Percentiles rank a stretch among this genome's conserved stretches.
Conservation (phyloP, 371 early-diverging fungal species). For the Chytridiales sp. region DNA sequence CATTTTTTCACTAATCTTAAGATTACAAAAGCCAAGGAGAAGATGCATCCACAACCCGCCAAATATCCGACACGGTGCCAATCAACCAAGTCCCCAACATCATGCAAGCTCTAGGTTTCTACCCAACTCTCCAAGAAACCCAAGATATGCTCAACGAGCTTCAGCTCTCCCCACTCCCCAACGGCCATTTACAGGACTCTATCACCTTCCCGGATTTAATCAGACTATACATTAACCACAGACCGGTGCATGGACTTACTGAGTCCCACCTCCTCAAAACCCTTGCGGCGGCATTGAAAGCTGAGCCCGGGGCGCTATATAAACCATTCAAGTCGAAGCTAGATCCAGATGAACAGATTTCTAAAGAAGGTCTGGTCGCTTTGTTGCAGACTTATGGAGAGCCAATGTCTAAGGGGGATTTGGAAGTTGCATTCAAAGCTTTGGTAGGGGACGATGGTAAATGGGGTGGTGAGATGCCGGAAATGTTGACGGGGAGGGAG, state of each 20-base stretch:
- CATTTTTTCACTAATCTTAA: slow-evolving; percentile 2
- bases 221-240: slow-evolving; percentile 48
- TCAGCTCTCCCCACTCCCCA: slow-evolving; percentile 37
- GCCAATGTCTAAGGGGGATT: slow-evolving; percentile 36
- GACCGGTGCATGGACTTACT: slow-evolving; percentile 36
- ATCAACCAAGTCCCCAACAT: slow-evolving; percentile 43
- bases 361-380: slow-evolving; percentile 34
- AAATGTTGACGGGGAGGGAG: slow-evolving; percentile 32
- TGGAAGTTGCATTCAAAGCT: slow-evolving; percentile 31
- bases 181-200: slow-evolving; percentile 31
- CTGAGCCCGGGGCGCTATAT: slow-evolving; percentile 34
- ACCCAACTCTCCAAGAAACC: slow-evolving; percentile 47
- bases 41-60: slow-evolving; percentile 35
- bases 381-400: slow-evolving; percentile 52
- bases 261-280: slow-evolving; percentile 35
- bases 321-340: slow-evolving; percentile 10
- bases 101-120: slow-evolving; percentile 55
- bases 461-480: slow-evolving; percentile 32
- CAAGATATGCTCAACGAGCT: slow-evolving; percentile 55
- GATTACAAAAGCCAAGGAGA: slow-evolving; percentile 52
- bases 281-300: slow-evolving; percentile 30
- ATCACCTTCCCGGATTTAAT: slow-evolving; percentile 47
- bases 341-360: slow-evolving; percentile 7
- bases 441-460: slow-evolving; percentile 30
- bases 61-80: slow-evolving; percentile 35